phyloP scores from a whole-genome alignment of 345 rosid genomes.

The Schrenkiella parvula region DNA sequence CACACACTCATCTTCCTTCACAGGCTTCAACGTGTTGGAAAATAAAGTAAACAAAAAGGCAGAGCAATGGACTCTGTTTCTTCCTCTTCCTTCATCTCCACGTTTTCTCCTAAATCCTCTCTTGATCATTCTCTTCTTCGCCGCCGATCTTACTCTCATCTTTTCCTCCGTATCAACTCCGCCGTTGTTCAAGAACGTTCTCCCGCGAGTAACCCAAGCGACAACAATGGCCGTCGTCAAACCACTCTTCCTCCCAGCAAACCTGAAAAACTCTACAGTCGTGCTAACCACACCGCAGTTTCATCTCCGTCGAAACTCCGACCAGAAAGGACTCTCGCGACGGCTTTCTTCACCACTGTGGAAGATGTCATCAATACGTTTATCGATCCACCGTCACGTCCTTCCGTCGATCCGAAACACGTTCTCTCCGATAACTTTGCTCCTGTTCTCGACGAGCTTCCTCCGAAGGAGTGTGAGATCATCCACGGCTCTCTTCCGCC shows the following conservation, averaged over 20 bases:
- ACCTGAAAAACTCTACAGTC: conserved; percentile 3
- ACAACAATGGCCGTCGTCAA: conserved; percentile 4
- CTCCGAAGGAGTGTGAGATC: conserved; percentile 32
- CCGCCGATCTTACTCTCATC: conserved; percentile 6
- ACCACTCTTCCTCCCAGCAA: not conserved
- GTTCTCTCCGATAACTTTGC: conserved; percentile 39
- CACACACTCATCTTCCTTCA: conserved; percentile 18
- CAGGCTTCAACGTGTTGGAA: not conserved
- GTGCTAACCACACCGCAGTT: not conserved
- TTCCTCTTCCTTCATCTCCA: conserved; percentile 27
- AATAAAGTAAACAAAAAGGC: not conserved
- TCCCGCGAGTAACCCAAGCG: not conserved
- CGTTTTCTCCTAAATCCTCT: conserved; percentile 4
- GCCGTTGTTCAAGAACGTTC: conserved; percentile 30
- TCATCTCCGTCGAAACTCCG: conserved; percentile 14
- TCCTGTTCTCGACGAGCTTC: conserved; percentile 37
- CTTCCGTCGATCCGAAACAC: conserved; percentile 36
- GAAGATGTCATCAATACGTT: conserved; percentile 37
- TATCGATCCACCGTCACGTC: conserved; percentile 39
- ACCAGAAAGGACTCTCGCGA: conserved; percentile 2
- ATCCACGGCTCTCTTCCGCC: conserved; percentile 27
- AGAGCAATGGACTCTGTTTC: conserved; percentile 36
- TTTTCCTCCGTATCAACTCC: conserved; percentile 27
- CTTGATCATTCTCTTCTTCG: conserved; percentile 6
- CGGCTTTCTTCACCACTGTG: conserved; percentile 22